Percentiles rank a stretch among this genome's conserved stretches.
phyloP scores from a whole-genome alignment of 225 moss, liverwort and hornwort genomes.

The Pseudoscleropodium purum region DNA sequence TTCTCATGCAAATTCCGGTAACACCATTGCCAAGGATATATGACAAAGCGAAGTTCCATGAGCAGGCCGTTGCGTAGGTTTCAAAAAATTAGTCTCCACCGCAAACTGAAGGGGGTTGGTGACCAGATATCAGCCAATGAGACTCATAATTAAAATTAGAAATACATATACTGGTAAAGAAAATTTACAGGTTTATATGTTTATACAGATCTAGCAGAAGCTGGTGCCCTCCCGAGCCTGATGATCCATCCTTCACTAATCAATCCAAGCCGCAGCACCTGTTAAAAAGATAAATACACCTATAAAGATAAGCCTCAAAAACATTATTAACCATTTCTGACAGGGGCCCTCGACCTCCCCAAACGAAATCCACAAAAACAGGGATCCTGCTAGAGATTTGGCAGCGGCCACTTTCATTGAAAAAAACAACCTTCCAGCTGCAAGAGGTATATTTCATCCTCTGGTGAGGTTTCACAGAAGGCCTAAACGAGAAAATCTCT shows the following conservation, averaged over 20 bases:
- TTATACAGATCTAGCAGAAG: background rate
- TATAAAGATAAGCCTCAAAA: background rate
- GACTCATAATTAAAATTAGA: background rate
- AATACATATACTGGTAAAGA: background rate
- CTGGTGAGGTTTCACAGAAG: background rate
- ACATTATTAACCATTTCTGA: background rate
- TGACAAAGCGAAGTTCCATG: background rate
- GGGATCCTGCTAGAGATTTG: background rate
- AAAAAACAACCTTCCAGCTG: background rate
- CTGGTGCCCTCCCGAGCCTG: background rate
- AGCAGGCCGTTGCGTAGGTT: background rate
- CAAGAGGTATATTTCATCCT: background rate
- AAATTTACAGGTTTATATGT: background rate
- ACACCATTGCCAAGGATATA: background rate
- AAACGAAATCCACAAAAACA: background rate
- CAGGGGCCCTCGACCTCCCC: background rate
- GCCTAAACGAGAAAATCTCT: background rate
- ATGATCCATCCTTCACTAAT: background rate
- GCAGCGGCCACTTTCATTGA: background rate
- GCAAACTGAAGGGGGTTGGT: background rate
- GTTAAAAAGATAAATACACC: background rate
- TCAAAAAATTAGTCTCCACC: background rate
- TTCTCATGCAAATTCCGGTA: background rate
- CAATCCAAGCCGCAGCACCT: background rate
- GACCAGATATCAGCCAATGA: too few species aligned